Percentiles rank a stretch among this genome's conserved stretches.
Evolutionary conservation across 108 stramenopile species (phyloP).

Genomic region (Discostella stelligeroides): DNA sequence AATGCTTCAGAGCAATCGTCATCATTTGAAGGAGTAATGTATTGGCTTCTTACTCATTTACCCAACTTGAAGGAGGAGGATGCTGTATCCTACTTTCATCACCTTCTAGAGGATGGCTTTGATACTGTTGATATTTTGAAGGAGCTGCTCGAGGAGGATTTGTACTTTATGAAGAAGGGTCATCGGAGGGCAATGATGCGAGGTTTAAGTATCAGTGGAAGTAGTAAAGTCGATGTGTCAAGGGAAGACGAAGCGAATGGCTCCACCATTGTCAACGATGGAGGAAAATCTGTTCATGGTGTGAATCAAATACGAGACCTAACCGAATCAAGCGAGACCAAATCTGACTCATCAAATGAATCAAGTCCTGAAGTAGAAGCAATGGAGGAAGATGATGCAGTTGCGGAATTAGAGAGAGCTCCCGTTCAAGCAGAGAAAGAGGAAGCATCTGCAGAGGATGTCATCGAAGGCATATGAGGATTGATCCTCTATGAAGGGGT

Average conservation of each 20-base stretch:
- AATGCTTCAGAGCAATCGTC: not conserved
- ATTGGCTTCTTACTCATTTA: slow-evolving; percentile 23
- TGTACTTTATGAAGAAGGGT: slow-evolving; percentile 25
- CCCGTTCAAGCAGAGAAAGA: not conserved
- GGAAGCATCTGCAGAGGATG: not conserved
- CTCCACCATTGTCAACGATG: not conserved
- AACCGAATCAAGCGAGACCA: not conserved
- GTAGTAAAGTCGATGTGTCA: not conserved
- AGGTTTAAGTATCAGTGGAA: not conserved
- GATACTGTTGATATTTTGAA: slow-evolving; percentile 19
- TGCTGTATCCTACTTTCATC: slow-evolving; percentile 11
- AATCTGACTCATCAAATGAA: not conserved
- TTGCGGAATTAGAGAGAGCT: not conserved
- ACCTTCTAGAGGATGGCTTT: slow-evolving; percentile 25
- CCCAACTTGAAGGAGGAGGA: slow-evolving; percentile 16
- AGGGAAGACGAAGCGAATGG: not conserved
- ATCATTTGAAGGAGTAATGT: slow-evolving; percentile 10
- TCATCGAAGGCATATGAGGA: too few species aligned
- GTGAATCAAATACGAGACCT: not conserved
- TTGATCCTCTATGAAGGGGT: not conserved
- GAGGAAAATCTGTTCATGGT: not conserved
- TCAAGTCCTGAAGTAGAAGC: not conserved
- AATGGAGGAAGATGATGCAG: not conserved
- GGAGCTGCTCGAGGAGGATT: slow-evolving; percentile 15
- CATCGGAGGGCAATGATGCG: slow-evolving; percentile 17